Evolutionary conservation across 495 filamentous ascomycete genomes (phyloP).

Genomic region (Halenospora varia): DNA sequence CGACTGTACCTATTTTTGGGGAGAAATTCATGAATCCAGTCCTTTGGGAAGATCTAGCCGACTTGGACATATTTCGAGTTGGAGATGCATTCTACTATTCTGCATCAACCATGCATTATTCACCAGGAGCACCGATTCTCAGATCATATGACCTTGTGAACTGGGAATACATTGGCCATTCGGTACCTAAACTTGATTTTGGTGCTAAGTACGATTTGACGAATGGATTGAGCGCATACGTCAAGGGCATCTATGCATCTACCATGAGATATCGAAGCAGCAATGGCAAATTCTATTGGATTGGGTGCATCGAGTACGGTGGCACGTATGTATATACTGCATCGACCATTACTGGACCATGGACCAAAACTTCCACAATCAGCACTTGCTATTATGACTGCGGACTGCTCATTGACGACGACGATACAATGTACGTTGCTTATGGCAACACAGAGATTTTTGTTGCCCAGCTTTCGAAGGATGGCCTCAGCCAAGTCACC

Average conservation of each 20-base stretch:
- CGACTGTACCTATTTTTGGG: not conserved
- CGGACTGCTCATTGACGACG: slow-evolving; percentile 51
- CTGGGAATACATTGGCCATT: slow-evolving; percentile 53
- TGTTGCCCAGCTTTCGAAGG: slow-evolving; percentile 46
- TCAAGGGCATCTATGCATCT: slow-evolving; percentile 52
- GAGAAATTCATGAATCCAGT: slow-evolving; percentile 27
- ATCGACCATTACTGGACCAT: slow-evolving; percentile 31
- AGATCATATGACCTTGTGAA: slow-evolving; percentile 52
- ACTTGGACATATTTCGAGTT: slow-evolving; percentile 27
- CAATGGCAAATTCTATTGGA: slow-evolving; percentile 51
- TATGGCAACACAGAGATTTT: slow-evolving; percentile 46
- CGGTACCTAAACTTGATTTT: slow-evolving; percentile 47
- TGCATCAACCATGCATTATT: slow-evolving; percentile 55
- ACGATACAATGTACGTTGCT: slow-evolving; percentile 51
- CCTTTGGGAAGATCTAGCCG: slow-evolving; percentile 30
- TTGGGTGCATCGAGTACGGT: slow-evolving; percentile 47
- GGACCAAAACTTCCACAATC: slow-evolving; percentile 31
- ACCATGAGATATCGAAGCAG: slow-evolving; percentile 47
- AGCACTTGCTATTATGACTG: slow-evolving; percentile 53
- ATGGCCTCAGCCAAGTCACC: slow-evolving; percentile 40
- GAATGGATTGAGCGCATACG: slow-evolving; percentile 41
- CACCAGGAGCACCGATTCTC: slow-evolving; percentile 56
- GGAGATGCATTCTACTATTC: slow-evolving; percentile 39
- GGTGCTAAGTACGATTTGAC: slow-evolving; percentile 43
- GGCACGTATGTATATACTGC: slow-evolving; percentile 50